phyloP scores from a whole-genome alignment of 23 red algal genomes.

The Chondrus crispus region DNA sequence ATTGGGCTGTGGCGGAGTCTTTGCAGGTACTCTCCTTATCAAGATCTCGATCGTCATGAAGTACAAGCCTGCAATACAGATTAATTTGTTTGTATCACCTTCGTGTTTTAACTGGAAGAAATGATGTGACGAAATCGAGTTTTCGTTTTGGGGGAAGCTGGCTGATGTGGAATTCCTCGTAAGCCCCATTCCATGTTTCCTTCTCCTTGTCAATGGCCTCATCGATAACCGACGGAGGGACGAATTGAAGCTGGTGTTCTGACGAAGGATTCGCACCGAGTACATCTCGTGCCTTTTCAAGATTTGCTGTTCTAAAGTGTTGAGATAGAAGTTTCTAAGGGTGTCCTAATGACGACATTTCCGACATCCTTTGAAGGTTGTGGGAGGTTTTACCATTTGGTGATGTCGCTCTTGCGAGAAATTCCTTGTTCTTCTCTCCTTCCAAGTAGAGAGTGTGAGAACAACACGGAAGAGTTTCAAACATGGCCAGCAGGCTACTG shows the following conservation, averaged over 20 bases:
- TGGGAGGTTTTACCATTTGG: too few relatives aligned
- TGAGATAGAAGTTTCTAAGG: not conserved
- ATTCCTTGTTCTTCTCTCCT: too few relatives aligned
- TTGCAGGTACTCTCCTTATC: not conserved
- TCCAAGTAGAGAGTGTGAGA: too few relatives aligned
- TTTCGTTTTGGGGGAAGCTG: not conserved
- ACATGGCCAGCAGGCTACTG: too few relatives aligned
- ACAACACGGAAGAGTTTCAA: too few relatives aligned
- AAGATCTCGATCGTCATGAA: not conserved
- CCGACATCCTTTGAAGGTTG: slow-evolving; percentile 12
- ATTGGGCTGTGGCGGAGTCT: not conserved
- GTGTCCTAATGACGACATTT: not conserved
- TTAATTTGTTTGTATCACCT: not conserved
- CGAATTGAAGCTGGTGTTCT: not conserved
- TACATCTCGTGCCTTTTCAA: not conserved
- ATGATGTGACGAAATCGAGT: not conserved
- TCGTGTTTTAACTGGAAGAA: not conserved
- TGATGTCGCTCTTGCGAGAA: too few relatives aligned
- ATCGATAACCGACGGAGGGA: not conserved
- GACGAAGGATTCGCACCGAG: not conserved
- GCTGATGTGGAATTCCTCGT: not conserved
- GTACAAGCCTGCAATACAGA: not conserved
- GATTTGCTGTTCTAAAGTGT: not conserved
- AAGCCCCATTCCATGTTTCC: not conserved
- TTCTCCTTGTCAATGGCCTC: slow-evolving; percentile 7